phyloP scores from a whole-genome alignment of 495 filamentous ascomycete genomes.

The Aspergillus conjunctus region DNA sequence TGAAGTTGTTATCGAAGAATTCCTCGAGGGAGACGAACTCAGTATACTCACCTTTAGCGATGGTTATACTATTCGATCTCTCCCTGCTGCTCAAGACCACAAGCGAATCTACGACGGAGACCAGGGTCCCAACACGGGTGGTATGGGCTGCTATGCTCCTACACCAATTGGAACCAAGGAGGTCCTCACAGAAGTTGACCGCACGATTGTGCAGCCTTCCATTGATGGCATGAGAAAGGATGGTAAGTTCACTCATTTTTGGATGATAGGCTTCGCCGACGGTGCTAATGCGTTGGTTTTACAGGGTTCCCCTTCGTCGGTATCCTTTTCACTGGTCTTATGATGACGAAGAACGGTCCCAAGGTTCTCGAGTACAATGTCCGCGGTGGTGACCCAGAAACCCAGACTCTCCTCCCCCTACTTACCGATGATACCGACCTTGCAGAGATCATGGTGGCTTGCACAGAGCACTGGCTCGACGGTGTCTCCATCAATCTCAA shows the following conservation, averaged over 20 bases:
- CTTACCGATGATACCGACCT: slow-evolving; percentile 80
- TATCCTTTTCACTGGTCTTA: slow-evolving; percentile 91
- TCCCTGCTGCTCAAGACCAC: slow-evolving; percentile 96
- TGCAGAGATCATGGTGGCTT: slow-evolving; percentile 87
- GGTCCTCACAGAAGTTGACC: slow-evolving; percentile 75
- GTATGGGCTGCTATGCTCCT: slow-evolving; percentile 97
- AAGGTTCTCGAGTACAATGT: slow-evolving; percentile 97
- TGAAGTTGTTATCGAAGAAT: slow-evolving; percentile 97
- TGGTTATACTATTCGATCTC: slow-evolving; percentile 77
- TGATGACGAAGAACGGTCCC: slow-evolving; percentile 87
- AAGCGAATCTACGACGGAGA: slow-evolving; percentile 93
- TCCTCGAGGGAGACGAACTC: slow-evolving; percentile 86
- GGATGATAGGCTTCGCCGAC: neutral
- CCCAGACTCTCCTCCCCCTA: slow-evolving; percentile 85
- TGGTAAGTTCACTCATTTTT: slow-evolving; percentile 36
- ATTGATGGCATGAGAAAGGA: slow-evolving; percentile 86
- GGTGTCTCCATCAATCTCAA: slow-evolving; percentile 68
- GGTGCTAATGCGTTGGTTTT: slow-evolving; percentile 8
- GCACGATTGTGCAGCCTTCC: slow-evolving; percentile 83
- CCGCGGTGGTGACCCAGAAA: slow-evolving; percentile 94
- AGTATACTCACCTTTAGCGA: slow-evolving; percentile 91
- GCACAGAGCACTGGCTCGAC: slow-evolving; percentile 73
- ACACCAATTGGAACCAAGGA: slow-evolving; percentile 78
- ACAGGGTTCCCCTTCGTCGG: slow-evolving; percentile 74
- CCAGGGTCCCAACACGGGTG: slow-evolving; percentile 90